Evolutionary conservation across 768 basidiomycete genomes (phyloP).

Genomic region (Lyophyllum semitale): DNA sequence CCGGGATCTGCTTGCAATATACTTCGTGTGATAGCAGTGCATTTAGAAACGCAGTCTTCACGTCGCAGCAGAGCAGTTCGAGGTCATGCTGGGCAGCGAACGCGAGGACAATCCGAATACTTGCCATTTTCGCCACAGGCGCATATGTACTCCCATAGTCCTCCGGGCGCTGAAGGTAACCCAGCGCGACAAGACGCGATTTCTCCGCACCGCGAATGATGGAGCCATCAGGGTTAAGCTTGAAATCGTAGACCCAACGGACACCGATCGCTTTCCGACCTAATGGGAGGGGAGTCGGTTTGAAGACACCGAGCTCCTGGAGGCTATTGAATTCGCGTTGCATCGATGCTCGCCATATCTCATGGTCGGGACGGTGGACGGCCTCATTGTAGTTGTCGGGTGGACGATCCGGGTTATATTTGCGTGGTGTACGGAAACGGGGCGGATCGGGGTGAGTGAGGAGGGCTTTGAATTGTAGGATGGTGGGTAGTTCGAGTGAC

Average conservation of each 20-base stretch:
- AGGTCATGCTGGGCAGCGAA: slow-evolving; percentile 19
- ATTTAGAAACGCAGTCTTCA: slow-evolving; percentile 28
- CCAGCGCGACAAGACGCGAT: slow-evolving; percentile 21
- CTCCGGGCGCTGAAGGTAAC: slow-evolving; percentile 30
- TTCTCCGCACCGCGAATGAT: slow-evolving; percentile 28
- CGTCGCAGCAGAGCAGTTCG: slow-evolving; percentile 25
- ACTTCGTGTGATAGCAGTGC: slow-evolving; percentile 19
- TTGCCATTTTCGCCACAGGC: slow-evolving; percentile 17
- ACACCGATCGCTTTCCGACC: slow-evolving; percentile 2
- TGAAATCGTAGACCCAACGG: slow-evolving; percentile 37
- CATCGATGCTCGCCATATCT: too few species aligned
- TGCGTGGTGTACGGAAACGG: too few species aligned
- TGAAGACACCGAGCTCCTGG: too few species aligned
- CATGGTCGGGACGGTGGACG: too few species aligned
- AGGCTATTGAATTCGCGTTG: too few species aligned
- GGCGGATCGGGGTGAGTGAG: too few species aligned
- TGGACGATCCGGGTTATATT: too few species aligned
- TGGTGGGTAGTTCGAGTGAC: too few species aligned
- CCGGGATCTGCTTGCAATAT: slow-evolving; percentile 18
- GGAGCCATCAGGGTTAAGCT: too few species aligned
- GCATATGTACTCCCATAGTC: slow-evolving; percentile 37
- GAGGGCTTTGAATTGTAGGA: too few species aligned
- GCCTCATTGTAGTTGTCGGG: too few species aligned
- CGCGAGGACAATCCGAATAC: slow-evolving; percentile 26
- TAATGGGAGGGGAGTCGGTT: too few species aligned